These are phyloP conservation scores for Ustilago bromivora DNA, from an alignment of 1,284 basidiomycete genomes.

Conservation along the genomic window DNA sequence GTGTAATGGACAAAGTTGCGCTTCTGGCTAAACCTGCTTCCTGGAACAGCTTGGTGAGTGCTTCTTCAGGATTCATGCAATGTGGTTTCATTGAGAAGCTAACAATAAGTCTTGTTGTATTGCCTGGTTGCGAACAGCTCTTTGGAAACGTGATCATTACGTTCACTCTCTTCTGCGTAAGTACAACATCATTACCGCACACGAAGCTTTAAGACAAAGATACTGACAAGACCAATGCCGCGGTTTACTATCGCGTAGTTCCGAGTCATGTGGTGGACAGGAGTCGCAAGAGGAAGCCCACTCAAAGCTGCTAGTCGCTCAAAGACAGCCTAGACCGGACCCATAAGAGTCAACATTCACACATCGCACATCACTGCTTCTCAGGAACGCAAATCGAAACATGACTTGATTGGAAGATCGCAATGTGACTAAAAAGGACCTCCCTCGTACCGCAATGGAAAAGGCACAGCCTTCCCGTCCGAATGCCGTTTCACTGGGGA, in stretches of 20 bases:
- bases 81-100: neutral
- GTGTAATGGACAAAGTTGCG: conserved; percentile 17
- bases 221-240: neutral
- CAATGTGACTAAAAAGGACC: neutral
- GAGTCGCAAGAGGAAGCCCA: conserved; percentile 41
- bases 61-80: neutral
- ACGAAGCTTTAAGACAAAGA: neutral
- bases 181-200: conserved; percentile 1
- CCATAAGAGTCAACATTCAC: no score
- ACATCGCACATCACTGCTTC: neutral
- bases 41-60: conserved; percentile 55
- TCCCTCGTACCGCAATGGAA: neutral
- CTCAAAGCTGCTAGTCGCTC: conserved; percentile 7
- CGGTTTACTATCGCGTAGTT: conserved; percentile 14
- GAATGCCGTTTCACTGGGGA: conserved; percentile 21
- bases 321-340: conserved; percentile 18
- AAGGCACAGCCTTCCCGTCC: conserved; percentile 18
- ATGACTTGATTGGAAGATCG: neutral
- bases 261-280: conserved; percentile 49
- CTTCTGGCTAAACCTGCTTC: conserved; percentile 28
- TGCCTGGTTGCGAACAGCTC: conserved; percentile 21
- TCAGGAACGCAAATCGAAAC: neutral
- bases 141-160: conserved; percentile 65
- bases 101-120: neutral
- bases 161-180: conserved; percentile 56